These are phyloP conservation scores for Cenchrus americanus DNA, from an alignment of 176 grass and related monocot genomes.

Conservation along the genomic window DNA sequence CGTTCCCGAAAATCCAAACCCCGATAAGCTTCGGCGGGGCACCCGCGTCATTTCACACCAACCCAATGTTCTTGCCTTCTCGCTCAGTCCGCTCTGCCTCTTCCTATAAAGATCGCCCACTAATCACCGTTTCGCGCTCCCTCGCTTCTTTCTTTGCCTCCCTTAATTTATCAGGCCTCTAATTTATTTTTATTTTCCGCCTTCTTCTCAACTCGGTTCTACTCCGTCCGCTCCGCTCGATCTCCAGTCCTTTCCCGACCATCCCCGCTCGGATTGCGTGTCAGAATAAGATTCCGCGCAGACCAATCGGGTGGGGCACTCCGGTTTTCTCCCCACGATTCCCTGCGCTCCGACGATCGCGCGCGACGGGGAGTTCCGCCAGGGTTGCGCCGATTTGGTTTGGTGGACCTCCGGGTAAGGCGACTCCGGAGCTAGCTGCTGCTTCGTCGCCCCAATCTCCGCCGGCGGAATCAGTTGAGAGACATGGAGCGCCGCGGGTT, in stretches of 20 bases:
- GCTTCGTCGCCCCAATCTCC: no score
- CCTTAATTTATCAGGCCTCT: constrained; percentile 17
- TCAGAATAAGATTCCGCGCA: constrained; percentile 10
- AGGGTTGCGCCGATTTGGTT: background rate
- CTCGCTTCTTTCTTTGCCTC: constrained; percentile 9
- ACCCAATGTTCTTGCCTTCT: background rate
- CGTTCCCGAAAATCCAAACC: background rate
- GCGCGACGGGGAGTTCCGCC: background rate
- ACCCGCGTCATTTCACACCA: background rate
- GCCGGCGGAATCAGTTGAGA: background rate
- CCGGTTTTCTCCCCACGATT: background rate
- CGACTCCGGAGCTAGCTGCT: background rate
- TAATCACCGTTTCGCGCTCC: background rate
- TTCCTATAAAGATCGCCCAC: background rate
- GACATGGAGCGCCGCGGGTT: constrained; percentile 52
- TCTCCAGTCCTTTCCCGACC: no score
- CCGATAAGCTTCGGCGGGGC: constrained; percentile 17
- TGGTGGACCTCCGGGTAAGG: constrained; percentile 9
- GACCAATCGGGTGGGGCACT: background rate
- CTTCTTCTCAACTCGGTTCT: no score
- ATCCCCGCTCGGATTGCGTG: background rate
- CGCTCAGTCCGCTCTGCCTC: no score
- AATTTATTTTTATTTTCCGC: constrained; percentile 22
- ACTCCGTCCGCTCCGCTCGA: no score
- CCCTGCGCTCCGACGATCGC: background rate